Evolutionary conservation across 2,329 filamentous ascomycete genomes (phyloP).

Genomic region (Apiospora aurea): DNA sequence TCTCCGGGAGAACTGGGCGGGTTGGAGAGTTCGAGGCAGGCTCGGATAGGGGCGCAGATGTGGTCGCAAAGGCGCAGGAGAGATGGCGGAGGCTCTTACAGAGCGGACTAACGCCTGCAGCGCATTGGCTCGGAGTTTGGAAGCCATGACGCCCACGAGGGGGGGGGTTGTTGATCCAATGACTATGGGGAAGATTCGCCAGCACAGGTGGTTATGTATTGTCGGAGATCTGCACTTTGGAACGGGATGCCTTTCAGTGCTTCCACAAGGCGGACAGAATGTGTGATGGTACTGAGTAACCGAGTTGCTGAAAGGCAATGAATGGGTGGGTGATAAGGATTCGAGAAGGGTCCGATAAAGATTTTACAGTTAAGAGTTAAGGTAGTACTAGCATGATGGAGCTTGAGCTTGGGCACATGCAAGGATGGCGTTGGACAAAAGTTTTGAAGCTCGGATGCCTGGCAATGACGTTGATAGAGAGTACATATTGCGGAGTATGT

Average conservation of each 20-base stretch:
- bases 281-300: background rate
- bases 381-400: background rate
- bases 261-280: background rate
- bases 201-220: background rate
- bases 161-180: background rate
- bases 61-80: slow-evolving; percentile 26
- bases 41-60: slow-evolving; percentile 35
- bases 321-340: slow-evolving; percentile 6
- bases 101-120: slow-evolving; percentile 31
- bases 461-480: background rate
- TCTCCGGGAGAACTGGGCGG: slow-evolving; percentile 32
- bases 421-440: background rate
- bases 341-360: background rate
- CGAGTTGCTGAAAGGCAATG: background rate
- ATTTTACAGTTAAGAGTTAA: slow-evolving; percentile 13
- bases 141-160: background rate
- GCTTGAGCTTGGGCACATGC: slow-evolving; percentile 6
- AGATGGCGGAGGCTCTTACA: slow-evolving; percentile 25
- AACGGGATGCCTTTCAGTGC: background rate
- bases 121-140: slow-evolving; percentile 28
- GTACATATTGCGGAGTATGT: background rate
- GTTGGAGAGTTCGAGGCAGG: slow-evolving; percentile 37
- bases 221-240: background rate
- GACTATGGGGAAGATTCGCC: background rate
- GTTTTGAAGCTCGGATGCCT: background rate